A percentile compares a stretch with the other conserved stretches of the same genome.
These are phyloP conservation scores for Hysterangium stoloniferum DNA, from an alignment of 768 basidiomycete genomes.

Conservation along the genomic window DNA sequence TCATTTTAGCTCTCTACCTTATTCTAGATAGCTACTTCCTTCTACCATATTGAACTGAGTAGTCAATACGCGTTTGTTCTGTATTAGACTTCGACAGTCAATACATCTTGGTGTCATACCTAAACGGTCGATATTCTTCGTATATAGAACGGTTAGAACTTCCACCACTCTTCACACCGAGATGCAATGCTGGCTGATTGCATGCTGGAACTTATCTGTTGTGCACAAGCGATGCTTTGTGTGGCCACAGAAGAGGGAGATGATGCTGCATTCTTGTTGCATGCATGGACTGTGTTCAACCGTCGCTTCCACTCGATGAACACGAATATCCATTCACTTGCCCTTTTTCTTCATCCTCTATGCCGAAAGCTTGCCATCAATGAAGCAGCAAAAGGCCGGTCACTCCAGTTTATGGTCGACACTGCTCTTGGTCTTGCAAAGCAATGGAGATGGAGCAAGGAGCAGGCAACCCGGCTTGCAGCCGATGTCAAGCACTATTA, in stretches of 20 bases:
- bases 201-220: slow-evolving; percentile 27
- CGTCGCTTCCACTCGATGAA: slow-evolving; percentile 24
- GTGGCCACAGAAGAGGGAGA: slow-evolving; percentile 15
- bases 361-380: slow-evolving; percentile 30
- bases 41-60: no score
- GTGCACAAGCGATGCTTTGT: slow-evolving; percentile 16
- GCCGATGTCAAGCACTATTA: slow-evolving; percentile 22
- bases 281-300: slow-evolving; percentile 23
- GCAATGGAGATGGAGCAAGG: slow-evolving; percentile 22
- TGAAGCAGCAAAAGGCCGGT: slow-evolving; percentile 17
- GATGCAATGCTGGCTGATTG: slow-evolving; percentile 28
- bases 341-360: no score
- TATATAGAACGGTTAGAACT: no score
- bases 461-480: slow-evolving; percentile 16
- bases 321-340: no score
- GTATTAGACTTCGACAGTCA: no score
- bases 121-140: no score
- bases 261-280: slow-evolving; percentile 20
- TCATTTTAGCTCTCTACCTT: no score
- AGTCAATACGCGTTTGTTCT: no score
- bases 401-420: slow-evolving; percentile 18
- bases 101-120: no score
- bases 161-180: no score
- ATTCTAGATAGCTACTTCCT: no score
- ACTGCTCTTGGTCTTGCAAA: slow-evolving; percentile 18